phyloP scores from a whole-genome alignment of 495 filamentous ascomycete species.

The Diplogelasinospora grovesii region DNA sequence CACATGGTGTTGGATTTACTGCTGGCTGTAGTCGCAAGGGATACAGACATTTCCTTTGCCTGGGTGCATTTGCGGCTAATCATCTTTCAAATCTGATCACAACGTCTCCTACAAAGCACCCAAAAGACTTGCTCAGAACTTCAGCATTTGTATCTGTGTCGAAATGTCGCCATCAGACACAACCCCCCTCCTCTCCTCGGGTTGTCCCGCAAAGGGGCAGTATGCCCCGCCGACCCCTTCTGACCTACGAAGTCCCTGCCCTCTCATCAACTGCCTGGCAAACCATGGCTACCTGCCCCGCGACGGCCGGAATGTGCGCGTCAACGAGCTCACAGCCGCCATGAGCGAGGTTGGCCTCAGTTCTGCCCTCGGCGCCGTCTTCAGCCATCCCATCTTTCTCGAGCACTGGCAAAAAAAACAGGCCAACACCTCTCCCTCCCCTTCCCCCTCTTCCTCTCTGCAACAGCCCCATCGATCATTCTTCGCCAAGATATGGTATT shows the following conservation, averaged over 20 bases:
- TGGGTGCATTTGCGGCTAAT: no score
- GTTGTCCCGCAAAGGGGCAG: background rate
- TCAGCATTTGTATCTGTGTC: no score
- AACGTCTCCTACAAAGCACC: no score
- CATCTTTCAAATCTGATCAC: no score
- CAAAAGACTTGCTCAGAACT: no score
- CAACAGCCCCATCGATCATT: background rate
- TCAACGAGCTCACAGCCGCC: slow-evolving; percentile 11
- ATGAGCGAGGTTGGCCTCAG: slow-evolving; percentile 15
- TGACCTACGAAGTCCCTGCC: slow-evolving; percentile 31
- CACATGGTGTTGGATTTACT: no score
- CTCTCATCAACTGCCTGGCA: slow-evolving; percentile 47
- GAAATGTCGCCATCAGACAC: no score
- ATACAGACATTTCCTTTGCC: no score
- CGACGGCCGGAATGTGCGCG: slow-evolving; percentile 30
- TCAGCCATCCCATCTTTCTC: slow-evolving; percentile 20
- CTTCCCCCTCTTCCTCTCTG: background rate
- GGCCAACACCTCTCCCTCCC: no score
- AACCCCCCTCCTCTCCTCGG: no score
- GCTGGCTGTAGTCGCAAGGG: no score
- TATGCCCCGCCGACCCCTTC: background rate
- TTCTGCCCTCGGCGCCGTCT: slow-evolving; percentile 4
- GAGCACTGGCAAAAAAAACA: slow-evolving; percentile 4
- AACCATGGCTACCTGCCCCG: slow-evolving; percentile 49
- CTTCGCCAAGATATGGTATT: background rate